Conservation (phyloP, 2,329 filamentous ascomycete species). For the Pseudocercospora cruenta region DNA sequence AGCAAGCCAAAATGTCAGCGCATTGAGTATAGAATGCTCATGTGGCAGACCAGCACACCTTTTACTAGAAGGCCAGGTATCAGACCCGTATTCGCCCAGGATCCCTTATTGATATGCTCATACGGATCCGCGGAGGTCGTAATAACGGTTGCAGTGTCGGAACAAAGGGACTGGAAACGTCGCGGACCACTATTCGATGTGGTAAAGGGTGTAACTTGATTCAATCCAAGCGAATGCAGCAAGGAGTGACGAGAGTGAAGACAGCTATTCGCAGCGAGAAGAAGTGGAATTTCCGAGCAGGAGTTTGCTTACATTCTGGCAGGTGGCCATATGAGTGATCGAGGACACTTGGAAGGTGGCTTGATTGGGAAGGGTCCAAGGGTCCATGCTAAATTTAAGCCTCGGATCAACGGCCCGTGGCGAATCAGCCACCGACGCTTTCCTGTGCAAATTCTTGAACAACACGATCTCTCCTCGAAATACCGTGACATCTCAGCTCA, state of each 20-base stretch:
- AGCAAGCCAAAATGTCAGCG: slow-evolving; percentile 27
- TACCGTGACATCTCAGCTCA: not conserved
- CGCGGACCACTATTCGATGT: not conserved
- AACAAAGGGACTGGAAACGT: slow-evolving; percentile 13
- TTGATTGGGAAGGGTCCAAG: not conserved
- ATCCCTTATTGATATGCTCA: slow-evolving; percentile 25
- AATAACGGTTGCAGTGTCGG: slow-evolving; percentile 5
- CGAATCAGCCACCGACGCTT: not conserved
- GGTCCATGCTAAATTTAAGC: not conserved
- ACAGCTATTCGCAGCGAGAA: not conserved
- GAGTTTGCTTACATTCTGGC: not conserved
- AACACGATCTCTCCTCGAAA: not conserved
- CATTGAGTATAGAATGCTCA: slow-evolving; percentile 11
- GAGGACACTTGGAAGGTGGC: not conserved
- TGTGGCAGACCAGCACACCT: slow-evolving; percentile 3
- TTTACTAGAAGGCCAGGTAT: slow-evolving; percentile 15
- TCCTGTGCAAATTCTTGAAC: not conserved
- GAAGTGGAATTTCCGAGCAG: not conserved
- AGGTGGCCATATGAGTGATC: not conserved
- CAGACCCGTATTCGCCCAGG: slow-evolving; percentile 10
- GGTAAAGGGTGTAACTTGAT: not conserved
- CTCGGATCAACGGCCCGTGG: not conserved
- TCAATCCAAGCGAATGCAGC: not conserved
- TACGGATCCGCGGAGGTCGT: slow-evolving; percentile 13
- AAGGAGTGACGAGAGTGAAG: not conserved